Evolutionary conservation across 1,139 yeast genomes (phyloP), one percentile per base, ranked within the genome.

Genomic region (Scheffersomyces segobiensis): DNA sequence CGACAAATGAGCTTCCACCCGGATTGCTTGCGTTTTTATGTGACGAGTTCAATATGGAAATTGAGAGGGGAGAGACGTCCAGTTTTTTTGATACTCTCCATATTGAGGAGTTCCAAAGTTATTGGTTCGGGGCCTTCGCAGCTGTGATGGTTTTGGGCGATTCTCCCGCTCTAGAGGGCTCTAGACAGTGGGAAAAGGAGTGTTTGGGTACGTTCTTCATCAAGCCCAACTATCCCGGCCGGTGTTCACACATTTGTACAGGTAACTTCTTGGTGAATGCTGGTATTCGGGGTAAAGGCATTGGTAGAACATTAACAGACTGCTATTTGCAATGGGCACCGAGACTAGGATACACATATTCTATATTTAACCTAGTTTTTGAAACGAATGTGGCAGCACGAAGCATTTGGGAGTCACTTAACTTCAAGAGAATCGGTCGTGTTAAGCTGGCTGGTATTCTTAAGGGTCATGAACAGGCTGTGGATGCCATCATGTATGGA

Each of bases 291-390:
- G 95, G 96, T n/a, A 89, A 89, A 69, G 97, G 98, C 3, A 90
- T 95, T 52, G 99, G 99, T 4, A 79, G 87, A 59, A 89, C 96
- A 0, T 73, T 95, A 62, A 88, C 92, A 12, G 96, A 91, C 65
- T 88, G 96, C 63, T 92, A 86, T 66, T 71, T 93, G 32, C 92
- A 89, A 62, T 95, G 98, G 98, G 93, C 98, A 0, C 96, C 96
- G 5, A 79, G 87, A 60, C 78, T 93, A 52, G 98, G 98, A 1
- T 95, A 90, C 72, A 89, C 93, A 0, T 89, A 92, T 63, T 84
- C 92, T 14, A 85, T 91, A 61, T 91, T 95, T 75, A 92, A 93
- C 63, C 77, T 95, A 56, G 93, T 95, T 3, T 95, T 92, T 73
- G 98, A 92, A 65, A 87, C 96, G 5, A 93, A 95, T 68, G 86